phyloP scores from a whole-genome alignment of 805 yeast genomes.

The Zygotorulaspora chibaensis region DNA sequence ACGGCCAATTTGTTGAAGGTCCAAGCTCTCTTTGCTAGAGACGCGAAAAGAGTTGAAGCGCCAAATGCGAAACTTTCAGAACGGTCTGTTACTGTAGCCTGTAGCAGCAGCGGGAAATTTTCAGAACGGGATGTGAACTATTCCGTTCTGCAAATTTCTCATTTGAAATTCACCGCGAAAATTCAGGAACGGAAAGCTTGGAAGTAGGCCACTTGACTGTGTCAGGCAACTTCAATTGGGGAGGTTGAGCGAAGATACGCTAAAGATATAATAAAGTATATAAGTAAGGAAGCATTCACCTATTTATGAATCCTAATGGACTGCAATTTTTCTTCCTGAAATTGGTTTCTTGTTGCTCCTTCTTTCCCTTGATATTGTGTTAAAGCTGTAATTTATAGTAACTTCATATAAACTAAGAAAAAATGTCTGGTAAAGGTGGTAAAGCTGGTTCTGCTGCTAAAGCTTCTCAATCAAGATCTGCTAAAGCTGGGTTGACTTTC shows the following conservation, averaged over 20 bases:
- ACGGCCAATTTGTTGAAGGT: no score
- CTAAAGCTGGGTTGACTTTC: slow-evolving; percentile 95
- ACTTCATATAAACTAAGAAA: not conserved
- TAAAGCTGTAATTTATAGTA: not conserved
- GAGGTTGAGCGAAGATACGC: no score
- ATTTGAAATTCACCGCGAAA: slow-evolving; percentile 1
- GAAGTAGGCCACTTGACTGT: no score
- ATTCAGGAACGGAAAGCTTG: not conserved
- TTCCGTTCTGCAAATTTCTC: slow-evolving; percentile 7
- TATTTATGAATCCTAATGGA: no score
- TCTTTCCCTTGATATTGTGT: not conserved
- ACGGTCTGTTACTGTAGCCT: slow-evolving; percentile 4
- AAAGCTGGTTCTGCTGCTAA: slow-evolving; percentile 89
- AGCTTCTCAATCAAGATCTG: slow-evolving; percentile 92
- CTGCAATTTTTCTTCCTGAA: no score
- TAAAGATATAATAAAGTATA: no score
- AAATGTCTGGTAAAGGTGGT: slow-evolving; percentile 69
- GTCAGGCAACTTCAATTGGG: no score
- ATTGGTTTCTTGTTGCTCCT: no score
- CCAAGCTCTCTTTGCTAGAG: not conserved
- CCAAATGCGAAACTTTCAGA: slow-evolving; percentile 19
- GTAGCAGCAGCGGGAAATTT: not conserved
- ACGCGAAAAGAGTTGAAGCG: slow-evolving; percentile 6
- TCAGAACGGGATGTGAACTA: not conserved
- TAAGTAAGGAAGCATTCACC: not conserved